These are phyloP conservation scores for Yamadazyma diddensiae DNA, from an alignment of 1,139 yeast species.

Conservation along the genomic window DNA sequence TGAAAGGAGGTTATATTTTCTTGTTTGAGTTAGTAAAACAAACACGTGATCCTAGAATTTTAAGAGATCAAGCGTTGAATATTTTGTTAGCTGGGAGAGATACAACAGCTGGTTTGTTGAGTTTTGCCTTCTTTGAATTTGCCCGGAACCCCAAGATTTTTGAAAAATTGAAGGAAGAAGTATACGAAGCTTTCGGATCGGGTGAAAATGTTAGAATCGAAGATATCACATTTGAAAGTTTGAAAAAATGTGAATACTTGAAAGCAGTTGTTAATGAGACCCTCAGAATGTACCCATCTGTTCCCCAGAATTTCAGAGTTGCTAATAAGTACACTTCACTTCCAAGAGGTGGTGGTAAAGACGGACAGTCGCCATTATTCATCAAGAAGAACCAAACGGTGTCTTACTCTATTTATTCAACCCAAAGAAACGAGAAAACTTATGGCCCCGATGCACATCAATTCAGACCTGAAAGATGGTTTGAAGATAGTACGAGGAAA, in stretches of 20 bases:
- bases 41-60: slow-evolving; percentile 36
- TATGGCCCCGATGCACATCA: slow-evolving; percentile 45
- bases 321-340: slow-evolving; percentile 43
- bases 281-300: slow-evolving; percentile 50
- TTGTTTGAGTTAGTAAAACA: slow-evolving; percentile 42
- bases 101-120: slow-evolving; percentile 43
- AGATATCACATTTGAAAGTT: slow-evolving; percentile 40
- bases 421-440: slow-evolving; percentile 36
- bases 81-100: slow-evolving; percentile 45
- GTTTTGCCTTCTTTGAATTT: slow-evolving; percentile 36
- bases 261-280: slow-evolving; percentile 45
- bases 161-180: slow-evolving; percentile 29
- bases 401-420: slow-evolving; percentile 34
- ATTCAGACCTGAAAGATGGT: slow-evolving; percentile 49
- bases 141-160: slow-evolving; percentile 36
- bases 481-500: slow-evolving; percentile 17
- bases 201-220: slow-evolving; percentile 27
- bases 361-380: slow-evolving; percentile 36
- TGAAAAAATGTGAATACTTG: slow-evolving; percentile 47
- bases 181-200: slow-evolving; percentile 29
- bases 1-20: slow-evolving; percentile 34
- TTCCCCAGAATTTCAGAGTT: slow-evolving; percentile 44
- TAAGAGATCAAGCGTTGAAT: slow-evolving; percentile 42
- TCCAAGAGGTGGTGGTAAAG: slow-evolving; percentile 52
- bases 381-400: slow-evolving; percentile 40